phyloP scores from a whole-genome alignment of 2,329 filamentous ascomycete species.

The Rutstroemia sp. region DNA sequence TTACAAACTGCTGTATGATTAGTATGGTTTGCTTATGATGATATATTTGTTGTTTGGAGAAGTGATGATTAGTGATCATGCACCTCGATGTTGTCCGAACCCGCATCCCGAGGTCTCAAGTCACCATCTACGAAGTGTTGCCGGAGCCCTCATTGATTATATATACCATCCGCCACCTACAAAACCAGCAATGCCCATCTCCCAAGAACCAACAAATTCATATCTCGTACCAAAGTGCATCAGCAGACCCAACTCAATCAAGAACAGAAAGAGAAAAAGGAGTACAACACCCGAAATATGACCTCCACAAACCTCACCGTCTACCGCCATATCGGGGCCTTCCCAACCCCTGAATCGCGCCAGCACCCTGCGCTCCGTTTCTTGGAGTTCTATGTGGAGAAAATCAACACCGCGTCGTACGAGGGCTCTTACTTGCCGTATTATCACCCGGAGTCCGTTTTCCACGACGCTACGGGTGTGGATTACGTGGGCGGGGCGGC shows the following conservation, averaged over 20 bases:
- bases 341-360: not conserved
- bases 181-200: too few relatives aligned
- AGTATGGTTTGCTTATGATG: too few relatives aligned
- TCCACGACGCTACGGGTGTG: constrained; percentile 4
- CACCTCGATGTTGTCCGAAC: too few relatives aligned
- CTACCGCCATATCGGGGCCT: not conserved
- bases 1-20: too few relatives aligned
- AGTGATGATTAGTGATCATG: too few relatives aligned
- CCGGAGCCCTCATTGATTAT: too few relatives aligned
- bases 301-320: not conserved
- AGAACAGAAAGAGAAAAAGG: constrained; percentile 35
- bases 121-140: too few relatives aligned
- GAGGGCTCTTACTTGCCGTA: not conserved
- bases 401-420: not conserved
- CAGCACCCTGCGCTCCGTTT: not conserved
- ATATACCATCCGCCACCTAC: too few relatives aligned
- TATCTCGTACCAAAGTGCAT: too few relatives aligned
- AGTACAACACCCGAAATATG: not conserved
- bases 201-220: too few relatives aligned
- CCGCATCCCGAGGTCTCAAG: too few relatives aligned
- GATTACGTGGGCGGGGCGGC: not conserved
- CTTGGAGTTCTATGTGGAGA: not conserved
- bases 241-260: not conserved
- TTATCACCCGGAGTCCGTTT: not conserved
- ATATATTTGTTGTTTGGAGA: too few relatives aligned